phyloP scores from a whole-genome alignment of 2,329 filamentous ascomycete genomes.

The Sporothrix protearum region DNA sequence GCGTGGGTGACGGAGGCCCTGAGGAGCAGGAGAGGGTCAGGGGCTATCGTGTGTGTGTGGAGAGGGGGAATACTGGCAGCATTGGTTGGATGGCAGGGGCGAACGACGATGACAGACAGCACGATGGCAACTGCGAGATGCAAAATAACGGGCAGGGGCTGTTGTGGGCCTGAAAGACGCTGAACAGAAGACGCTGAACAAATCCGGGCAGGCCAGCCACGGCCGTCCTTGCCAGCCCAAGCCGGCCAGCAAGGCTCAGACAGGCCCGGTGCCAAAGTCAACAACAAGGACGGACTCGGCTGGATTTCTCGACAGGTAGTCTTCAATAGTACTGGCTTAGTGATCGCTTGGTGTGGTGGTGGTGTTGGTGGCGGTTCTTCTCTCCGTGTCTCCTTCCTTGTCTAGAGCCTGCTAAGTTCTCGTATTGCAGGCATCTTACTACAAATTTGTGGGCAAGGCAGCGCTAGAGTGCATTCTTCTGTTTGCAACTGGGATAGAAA shows the following conservation, averaged over 20 bases:
- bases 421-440: slow-evolving; percentile 2
- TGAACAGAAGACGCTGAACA: neutral
- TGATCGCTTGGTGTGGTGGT: neutral
- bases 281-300: neutral
- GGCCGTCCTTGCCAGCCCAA: neutral
- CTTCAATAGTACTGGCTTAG: too few relatives aligned
- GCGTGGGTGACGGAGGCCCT: neutral
- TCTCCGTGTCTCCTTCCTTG: neutral
- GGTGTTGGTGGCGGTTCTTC: neutral
- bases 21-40: neutral
- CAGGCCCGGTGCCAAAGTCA: neutral
- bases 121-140: neutral
- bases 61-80: neutral
- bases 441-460: neutral
- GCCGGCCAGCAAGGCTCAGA: neutral
- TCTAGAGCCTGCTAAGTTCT: neutral
- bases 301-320: neutral
- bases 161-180: neutral
- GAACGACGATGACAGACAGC: neutral
- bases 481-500: neutral
- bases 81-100: slow-evolving; percentile 3
- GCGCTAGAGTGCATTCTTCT: neutral
- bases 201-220: neutral
- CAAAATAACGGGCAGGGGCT: neutral
- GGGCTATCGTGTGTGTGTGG: slow-evolving; percentile 10